These are phyloP conservation scores for Stentor roeselii DNA, from an alignment of 73 alveolate genomes.

Conservation along the genomic window DNA sequence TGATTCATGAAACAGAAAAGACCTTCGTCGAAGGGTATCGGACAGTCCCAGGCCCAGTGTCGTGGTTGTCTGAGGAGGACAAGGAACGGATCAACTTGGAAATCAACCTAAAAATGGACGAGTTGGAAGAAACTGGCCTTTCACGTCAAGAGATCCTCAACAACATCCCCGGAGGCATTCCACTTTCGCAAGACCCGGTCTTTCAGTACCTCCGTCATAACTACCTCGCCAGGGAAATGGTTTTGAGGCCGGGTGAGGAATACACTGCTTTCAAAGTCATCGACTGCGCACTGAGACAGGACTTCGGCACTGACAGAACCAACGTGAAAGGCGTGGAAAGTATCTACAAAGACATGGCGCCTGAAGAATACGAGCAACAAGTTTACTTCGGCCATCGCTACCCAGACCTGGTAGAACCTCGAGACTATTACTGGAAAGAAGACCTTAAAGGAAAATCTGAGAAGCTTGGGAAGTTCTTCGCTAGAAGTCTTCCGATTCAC, in stretches of 20 bases:
- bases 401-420: conserved; percentile 32
- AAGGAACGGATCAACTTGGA: conserved; percentile 43
- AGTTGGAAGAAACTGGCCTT: conserved; percentile 62
- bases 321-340: background rate
- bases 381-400: background rate
- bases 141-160: conserved; percentile 56
- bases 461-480: conserved; percentile 34
- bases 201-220: conserved; percentile 48
- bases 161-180: conserved; percentile 47
- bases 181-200: conserved; percentile 63
- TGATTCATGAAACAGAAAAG: conserved; percentile 35
- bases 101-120: conserved; percentile 45
- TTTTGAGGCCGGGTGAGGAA: conserved; percentile 51
- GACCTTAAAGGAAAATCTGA: conserved; percentile 23
- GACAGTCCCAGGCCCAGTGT: conserved; percentile 42
- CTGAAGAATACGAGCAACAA: too few species aligned
- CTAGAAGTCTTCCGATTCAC: conserved; percentile 20
- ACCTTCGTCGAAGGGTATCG: conserved; percentile 42
- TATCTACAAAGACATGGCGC: background rate
- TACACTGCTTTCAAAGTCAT: conserved; percentile 54
- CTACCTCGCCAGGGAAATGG: conserved; percentile 65
- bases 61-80: conserved; percentile 43
- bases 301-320: conserved; percentile 59
- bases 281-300: conserved; percentile 64
- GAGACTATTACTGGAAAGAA: conserved; percentile 32